phyloP scores from a whole-genome alignment of 352 stramenopile species.

The Halophytophthora polymorphica region DNA sequence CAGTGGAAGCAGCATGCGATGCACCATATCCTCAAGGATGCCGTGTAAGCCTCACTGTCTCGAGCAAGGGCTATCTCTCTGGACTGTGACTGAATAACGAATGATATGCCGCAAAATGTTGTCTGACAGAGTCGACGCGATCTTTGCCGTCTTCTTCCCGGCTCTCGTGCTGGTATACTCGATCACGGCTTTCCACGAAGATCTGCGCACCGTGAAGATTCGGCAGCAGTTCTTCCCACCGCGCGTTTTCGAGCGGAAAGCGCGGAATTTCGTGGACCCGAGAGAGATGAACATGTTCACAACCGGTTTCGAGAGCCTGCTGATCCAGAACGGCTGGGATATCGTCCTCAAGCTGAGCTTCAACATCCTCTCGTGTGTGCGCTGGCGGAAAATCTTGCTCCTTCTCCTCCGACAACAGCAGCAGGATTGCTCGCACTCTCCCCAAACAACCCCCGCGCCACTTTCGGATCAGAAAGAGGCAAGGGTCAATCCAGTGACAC shows the following conservation, averaged over 20 bases:
- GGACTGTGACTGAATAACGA: not conserved
- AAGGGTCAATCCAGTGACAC: not conserved
- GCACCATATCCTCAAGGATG: constrained; percentile 34
- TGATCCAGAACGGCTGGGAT: constrained; percentile 12
- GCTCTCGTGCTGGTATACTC: constrained; percentile 26
- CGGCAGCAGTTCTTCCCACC: constrained; percentile 36
- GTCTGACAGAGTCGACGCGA: constrained; percentile 25
- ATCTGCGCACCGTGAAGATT: constrained; percentile 30
- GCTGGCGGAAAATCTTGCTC: constrained; percentile 22
- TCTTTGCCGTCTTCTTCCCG: constrained; percentile 39
- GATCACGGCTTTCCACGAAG: constrained; percentile 27
- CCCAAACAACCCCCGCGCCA: not conserved
- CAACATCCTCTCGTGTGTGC: constrained; percentile 30
- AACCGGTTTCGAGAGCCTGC: constrained; percentile 25
- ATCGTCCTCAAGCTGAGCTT: constrained; percentile 31
- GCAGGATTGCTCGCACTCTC: not conserved
- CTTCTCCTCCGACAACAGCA: constrained; percentile 10
- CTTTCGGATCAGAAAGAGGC: too few relatives aligned
- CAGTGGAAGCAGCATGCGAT: constrained; percentile 26
- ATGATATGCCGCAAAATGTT: not conserved
- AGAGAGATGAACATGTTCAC: constrained; percentile 36
- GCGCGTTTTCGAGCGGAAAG: constrained; percentile 28
- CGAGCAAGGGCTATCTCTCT: not conserved
- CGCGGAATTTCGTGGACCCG: constrained; percentile 26
- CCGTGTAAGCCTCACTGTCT: constrained; percentile 22